Conservation (phyloP, 495 filamentous ascomycete species). For the Oidiodendron maius region DNA sequence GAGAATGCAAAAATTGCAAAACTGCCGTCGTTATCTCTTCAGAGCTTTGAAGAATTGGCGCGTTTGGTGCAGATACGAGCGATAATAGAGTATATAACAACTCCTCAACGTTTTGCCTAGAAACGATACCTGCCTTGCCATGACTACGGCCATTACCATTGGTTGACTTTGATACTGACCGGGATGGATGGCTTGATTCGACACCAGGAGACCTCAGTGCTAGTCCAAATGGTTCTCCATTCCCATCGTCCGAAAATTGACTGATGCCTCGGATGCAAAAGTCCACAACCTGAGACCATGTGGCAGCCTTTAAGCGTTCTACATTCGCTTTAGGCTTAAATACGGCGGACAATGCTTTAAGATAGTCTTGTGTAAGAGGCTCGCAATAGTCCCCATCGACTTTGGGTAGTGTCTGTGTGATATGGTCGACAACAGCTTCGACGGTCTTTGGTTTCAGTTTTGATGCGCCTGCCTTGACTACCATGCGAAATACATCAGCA, state of each 20-base stretch:
- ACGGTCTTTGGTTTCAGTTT: conserved; percentile 72
- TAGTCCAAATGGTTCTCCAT: conserved; percentile 11
- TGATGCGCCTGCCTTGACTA: conserved; percentile 59
- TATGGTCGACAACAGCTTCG: conserved; percentile 71
- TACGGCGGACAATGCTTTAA: conserved; percentile 63
- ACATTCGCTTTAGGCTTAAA: conserved; percentile 69
- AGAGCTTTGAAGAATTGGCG: conserved; percentile 57
- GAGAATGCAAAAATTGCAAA: conserved; percentile 53
- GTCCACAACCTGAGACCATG: conserved; percentile 62
- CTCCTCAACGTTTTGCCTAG: conserved; percentile 19
- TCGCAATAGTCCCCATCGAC: conserved; percentile 58
- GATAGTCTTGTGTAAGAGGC: conserved; percentile 71
- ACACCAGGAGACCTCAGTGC: conserved; percentile 13
- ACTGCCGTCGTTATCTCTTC: conserved; percentile 51
- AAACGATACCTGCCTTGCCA: conserved; percentile 1
- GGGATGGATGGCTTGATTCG: conserved; percentile 6
- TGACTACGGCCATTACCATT: conserved; percentile 2
- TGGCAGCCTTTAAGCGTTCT: conserved; percentile 62
- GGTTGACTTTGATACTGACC: conserved; percentile 11
- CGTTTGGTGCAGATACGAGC: conserved; percentile 52
- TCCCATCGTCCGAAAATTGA: conserved; percentile 28
- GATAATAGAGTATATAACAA: conserved; percentile 13
- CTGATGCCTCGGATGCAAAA: conserved; percentile 58
- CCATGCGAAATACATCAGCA: conserved; percentile 65
- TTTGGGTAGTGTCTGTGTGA: conserved; percentile 65